Base-by-base conservation (phyloP, 495 filamentous ascomycete species). In the Penicillium robsamsonii region DNA sequence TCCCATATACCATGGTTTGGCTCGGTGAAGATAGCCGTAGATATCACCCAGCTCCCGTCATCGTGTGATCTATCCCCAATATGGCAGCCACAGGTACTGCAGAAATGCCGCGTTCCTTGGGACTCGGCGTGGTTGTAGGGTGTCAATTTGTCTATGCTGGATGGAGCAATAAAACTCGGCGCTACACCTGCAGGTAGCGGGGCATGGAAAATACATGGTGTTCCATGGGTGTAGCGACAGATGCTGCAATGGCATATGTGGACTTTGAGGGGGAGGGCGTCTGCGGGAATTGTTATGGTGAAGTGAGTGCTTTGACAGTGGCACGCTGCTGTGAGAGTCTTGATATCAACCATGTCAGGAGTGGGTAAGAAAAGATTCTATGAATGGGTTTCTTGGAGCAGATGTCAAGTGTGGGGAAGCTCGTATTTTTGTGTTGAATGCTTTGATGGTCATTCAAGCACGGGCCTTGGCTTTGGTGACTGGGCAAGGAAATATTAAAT, bases 181-280 rank as follows among this genome's bases (percentile, higher is more conserved):
- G 73, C 55, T 0, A 69, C 50, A 3, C 74, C 67, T 25, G 77
- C 75, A 51, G 65, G 79, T 22, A 80, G 58, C 2, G 60, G 48
- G 4, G 76, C 61, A 43, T 83, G 82, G n/a, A 79, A 81, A 22
- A 68, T 74, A 50, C 75, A 83, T 9, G 83, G 70, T 4, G 80
- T 68, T 40, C 87, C 87, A 15, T 81, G 79, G 5, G 70, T 70
- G 55, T 81, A 81, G 46, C 87, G 83, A 60, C 85, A 89, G 44
- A 73, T 73, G 62, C 70, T 69, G 73, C 87, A 90, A 60, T 86
- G 85, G 70, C 87, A 90, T 41, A 90, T 56, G 38, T 73, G 70
- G n/a, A 70, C 56, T 44, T 63, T 51, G 12, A 73, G 50, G 6
- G 70, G 72, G 29, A 73, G 58, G 11, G 51, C 15, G 57, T 50